These are phyloP conservation scores for Primulina tabacum DNA, from an alignment of 257 asterid genomes.

Conservation along the genomic window DNA sequence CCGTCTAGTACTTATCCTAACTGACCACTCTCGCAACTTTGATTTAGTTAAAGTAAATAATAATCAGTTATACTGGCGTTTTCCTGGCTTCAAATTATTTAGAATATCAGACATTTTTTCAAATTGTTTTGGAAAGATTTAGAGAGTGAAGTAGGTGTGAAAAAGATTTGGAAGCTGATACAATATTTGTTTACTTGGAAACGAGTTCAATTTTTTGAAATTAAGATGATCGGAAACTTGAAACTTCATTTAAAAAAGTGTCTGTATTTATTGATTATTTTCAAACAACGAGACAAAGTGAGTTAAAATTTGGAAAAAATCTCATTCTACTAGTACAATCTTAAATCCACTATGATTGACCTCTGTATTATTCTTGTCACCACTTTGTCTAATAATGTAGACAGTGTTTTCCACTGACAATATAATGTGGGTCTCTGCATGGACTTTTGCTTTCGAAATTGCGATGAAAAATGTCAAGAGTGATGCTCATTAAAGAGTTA, in stretches of 20 bases:
- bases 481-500: not conserved
- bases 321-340: not conserved
- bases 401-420: not conserved
- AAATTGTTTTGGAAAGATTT: not conserved
- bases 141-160: not conserved
- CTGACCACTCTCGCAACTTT: not conserved
- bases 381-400: not conserved
- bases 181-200: not conserved
- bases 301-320: too few species aligned
- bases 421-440: not conserved
- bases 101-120: not conserved
- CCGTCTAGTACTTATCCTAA: not conserved
- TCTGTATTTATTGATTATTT: too few species aligned
- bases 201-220: not conserved
- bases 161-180: not conserved
- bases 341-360: not conserved
- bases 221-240: not conserved
- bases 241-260: not conserved
- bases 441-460: not conserved
- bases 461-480: not conserved
- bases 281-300: not conserved
- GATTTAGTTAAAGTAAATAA: not conserved
- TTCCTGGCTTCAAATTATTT: not conserved
- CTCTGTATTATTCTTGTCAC: not conserved
- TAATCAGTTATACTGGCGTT: not conserved